Percentiles rank a stretch among this genome's conserved stretches.
These are phyloP conservation scores for Suillus decipiens DNA, from an alignment of 768 basidiomycete genomes.

Conservation along the genomic window DNA sequence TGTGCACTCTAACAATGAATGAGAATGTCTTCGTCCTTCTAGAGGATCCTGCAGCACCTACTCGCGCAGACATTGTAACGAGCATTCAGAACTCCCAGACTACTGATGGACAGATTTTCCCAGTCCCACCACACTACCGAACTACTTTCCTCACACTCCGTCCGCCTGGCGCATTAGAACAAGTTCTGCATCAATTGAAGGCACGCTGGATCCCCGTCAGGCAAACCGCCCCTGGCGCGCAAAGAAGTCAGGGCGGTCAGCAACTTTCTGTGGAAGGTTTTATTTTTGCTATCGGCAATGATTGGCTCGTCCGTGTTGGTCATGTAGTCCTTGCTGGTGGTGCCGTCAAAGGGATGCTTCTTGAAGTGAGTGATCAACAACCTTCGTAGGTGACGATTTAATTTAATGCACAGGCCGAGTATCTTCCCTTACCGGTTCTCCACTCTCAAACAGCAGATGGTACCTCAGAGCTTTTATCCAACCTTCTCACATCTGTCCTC, in stretches of 20 bases:
- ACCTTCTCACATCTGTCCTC: slow-evolving; percentile 71
- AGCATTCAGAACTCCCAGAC: slow-evolving; percentile 33
- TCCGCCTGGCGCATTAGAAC: slow-evolving; percentile 75
- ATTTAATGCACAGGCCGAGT: slow-evolving; percentile 61
- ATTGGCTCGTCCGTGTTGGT: slow-evolving; percentile 81
- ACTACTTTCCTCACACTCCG: slow-evolving; percentile 75
- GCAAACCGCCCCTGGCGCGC: slow-evolving; percentile 42
- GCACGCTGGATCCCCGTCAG: slow-evolving; percentile 76
- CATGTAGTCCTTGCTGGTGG: slow-evolving; percentile 78
- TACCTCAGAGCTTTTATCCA: slow-evolving; percentile 72
- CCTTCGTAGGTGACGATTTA: not conserved
- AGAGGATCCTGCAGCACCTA: slow-evolving; percentile 75
- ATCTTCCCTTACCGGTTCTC: slow-evolving; percentile 73
- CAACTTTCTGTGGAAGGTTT: slow-evolving; percentile 75
- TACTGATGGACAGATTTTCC: slow-evolving; percentile 17
- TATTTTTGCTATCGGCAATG: slow-evolving; percentile 74
- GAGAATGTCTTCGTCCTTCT: slow-evolving; percentile 79
- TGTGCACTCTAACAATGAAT: slow-evolving; percentile 78
- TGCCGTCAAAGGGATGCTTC: slow-evolving; percentile 77
- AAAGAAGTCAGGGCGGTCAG: slow-evolving; percentile 54
- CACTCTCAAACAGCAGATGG: slow-evolving; percentile 65
- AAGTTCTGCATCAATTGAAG: slow-evolving; percentile 69
- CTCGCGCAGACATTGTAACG: slow-evolving; percentile 55
- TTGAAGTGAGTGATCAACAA: slow-evolving; percentile 55
- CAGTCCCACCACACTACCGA: slow-evolving; percentile 59